Conservation (phyloP, 495 filamentous ascomycete species). For the Stereocaulon alpinum region DNA sequence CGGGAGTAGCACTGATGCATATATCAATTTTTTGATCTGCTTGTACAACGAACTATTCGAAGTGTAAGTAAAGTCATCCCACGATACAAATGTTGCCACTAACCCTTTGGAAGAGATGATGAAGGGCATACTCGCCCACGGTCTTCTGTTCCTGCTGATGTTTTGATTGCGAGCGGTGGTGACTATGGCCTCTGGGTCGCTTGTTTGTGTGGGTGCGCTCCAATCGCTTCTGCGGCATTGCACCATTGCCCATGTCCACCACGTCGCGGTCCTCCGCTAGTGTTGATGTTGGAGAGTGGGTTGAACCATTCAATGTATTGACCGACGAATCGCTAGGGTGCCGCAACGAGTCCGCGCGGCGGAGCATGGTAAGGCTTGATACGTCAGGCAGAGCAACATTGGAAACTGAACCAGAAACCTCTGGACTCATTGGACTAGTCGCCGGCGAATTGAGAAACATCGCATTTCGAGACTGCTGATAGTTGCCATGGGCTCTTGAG, state of each 20-base stretch:
- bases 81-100: slow-evolving; percentile 23
- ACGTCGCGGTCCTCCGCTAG: slow-evolving; percentile 14
- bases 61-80: neutral
- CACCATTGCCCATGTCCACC: slow-evolving; percentile 5
- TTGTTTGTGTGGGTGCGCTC: slow-evolving; percentile 58
- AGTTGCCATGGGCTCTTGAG: slow-evolving; percentile 83
- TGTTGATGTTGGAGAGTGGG: slow-evolving; percentile 10
- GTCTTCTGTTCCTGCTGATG: slow-evolving; percentile 72
- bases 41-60: slow-evolving; percentile 51
- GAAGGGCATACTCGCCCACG: slow-evolving; percentile 90
- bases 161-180: slow-evolving; percentile 75
- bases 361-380: slow-evolving; percentile 26
- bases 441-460: slow-evolving; percentile 55
- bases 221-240: slow-evolving; percentile 36
- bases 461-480: slow-evolving; percentile 82
- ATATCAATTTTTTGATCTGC: slow-evolving; percentile 89
- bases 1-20: slow-evolving; percentile 61
- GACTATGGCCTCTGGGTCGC: slow-evolving; percentile 57
- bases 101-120: slow-evolving; percentile 89
- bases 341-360: slow-evolving; percentile 13
- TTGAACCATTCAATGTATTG: slow-evolving; percentile 7
- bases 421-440: slow-evolving; percentile 72
- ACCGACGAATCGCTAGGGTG: slow-evolving; percentile 17
- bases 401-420: slow-evolving; percentile 59
- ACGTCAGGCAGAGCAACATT: slow-evolving; percentile 34